Evolutionary conservation across 75 land plant species (phyloP).

Genomic region (Pinus albicaulis): DNA sequence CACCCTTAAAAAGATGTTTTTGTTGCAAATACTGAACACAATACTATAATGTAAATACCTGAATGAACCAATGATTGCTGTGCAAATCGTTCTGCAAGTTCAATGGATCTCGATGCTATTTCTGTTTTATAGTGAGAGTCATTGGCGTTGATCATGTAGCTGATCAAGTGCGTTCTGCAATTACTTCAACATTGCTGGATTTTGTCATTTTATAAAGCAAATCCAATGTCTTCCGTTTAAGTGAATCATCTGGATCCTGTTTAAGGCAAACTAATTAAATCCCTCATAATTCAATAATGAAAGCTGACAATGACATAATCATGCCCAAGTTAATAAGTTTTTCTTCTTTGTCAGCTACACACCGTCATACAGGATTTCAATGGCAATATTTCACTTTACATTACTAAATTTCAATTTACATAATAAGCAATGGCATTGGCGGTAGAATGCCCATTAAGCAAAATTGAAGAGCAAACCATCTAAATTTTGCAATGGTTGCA

Average conservation of each 20-base stretch:
- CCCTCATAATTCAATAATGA: neutral
- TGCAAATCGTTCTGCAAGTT: constrained; percentile 97
- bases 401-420: neutral
- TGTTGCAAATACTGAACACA: neutral
- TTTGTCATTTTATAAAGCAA: constrained; percentile 94
- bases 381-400: neutral
- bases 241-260: constrained; percentile 96
- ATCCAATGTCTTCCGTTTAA: constrained; percentile 93
- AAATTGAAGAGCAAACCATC: neutral
- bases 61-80: constrained; percentile 95
- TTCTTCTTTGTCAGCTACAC: neutral
- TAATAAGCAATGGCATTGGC: neutral
- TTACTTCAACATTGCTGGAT: constrained; percentile 95
- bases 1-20: neutral
- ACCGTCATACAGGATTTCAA: neutral
- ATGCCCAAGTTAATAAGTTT: neutral
- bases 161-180: constrained; percentile 91
- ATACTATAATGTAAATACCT: constrained; percentile 42
- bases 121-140: constrained; percentile 90
- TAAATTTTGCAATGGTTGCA: neutral
- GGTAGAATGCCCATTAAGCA: no score
- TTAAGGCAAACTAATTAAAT: neutral
- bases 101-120: constrained; percentile 88
- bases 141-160: constrained; percentile 83
- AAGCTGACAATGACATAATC: neutral